Conservation (phyloP, 2,329 filamentous ascomycete species). For the Fusarium anthophilum region DNA sequence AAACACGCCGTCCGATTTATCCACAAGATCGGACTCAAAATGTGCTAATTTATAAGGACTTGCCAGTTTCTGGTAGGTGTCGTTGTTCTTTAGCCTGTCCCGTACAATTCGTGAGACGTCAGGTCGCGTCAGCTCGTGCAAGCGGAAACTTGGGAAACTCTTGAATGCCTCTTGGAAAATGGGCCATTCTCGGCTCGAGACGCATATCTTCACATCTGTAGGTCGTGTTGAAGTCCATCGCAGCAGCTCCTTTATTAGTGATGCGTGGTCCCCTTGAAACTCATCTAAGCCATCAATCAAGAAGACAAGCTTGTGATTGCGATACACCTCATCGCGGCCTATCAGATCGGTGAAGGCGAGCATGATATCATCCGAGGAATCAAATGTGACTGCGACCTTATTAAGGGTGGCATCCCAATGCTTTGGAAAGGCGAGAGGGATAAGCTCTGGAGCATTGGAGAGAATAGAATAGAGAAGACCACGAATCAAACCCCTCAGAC, state of each 20-base stretch:
- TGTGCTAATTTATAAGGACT: rapidly evolving
- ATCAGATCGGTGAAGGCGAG: neutral
- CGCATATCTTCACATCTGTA: neutral
- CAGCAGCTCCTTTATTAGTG: neutral
- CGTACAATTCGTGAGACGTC: neutral
- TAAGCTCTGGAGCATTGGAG: neutral
- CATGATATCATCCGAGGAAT: neutral
- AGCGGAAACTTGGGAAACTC: neutral
- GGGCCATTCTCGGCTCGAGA: neutral
- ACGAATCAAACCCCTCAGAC: neutral
- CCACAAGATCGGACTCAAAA: neutral
- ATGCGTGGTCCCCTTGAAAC: neutral
- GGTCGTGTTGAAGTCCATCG: neutral
- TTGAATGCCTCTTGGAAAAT: neutral
- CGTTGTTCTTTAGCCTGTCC: rapidly evolving
- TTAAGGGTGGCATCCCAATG: neutral
- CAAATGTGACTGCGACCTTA: neutral
- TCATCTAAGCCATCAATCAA: neutral
- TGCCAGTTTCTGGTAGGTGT: rapidly evolving
- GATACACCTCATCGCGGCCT: rapidly evolving
- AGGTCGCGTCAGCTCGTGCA: neutral
- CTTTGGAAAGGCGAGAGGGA: rapidly evolving
- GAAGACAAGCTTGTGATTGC: neutral
- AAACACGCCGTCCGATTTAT: rapidly evolving
- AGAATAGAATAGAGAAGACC: neutral